Percentiles rank a stretch among this genome's conserved stretches.
Evolutionary conservation across 2,329 filamentous ascomycete genomes (phyloP).

Genomic region (Decorospora gaudefroyi): DNA sequence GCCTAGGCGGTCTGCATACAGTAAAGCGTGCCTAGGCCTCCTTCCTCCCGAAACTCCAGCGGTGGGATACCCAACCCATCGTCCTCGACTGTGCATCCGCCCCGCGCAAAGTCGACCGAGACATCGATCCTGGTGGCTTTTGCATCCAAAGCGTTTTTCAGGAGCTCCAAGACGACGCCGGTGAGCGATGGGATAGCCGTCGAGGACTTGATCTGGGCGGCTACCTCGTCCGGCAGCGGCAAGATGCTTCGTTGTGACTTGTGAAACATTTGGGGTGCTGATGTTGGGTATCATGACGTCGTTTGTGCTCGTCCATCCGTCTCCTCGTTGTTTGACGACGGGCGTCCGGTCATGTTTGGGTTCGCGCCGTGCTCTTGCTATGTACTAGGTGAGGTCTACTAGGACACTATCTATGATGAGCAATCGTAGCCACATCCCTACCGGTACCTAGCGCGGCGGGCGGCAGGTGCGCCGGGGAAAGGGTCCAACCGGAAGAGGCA

Average conservation of each 20-base stretch:
- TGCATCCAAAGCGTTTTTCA: slow-evolving; percentile 87
- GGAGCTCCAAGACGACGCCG: slow-evolving; percentile 69
- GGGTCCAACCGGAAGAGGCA: slow-evolving; percentile 21
- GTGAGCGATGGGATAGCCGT: slow-evolving; percentile 76
- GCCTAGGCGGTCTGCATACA: slow-evolving; percentile 55
- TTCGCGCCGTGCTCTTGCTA: neutral
- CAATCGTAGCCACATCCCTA: too few species aligned
- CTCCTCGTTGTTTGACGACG: slow-evolving; percentile 6
- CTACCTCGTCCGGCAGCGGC: slow-evolving; percentile 70
- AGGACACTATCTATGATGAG: too few species aligned
- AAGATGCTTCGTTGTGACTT: slow-evolving; percentile 56
- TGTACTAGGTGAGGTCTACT: too few species aligned
- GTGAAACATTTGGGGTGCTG: neutral
- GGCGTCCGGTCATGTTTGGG: slow-evolving; percentile 15
- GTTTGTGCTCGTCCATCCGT: slow-evolving; percentile 4
- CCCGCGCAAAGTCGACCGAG: slow-evolving; percentile 73
- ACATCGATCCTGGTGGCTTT: slow-evolving; percentile 69
- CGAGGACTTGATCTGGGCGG: slow-evolving; percentile 83
- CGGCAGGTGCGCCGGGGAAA: slow-evolving; percentile 15
- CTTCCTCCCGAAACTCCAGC: slow-evolving; percentile 69
- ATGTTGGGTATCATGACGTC: slow-evolving; percentile 21
- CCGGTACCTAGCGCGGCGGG: slow-evolving; percentile 9
- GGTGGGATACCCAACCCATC: slow-evolving; percentile 78
- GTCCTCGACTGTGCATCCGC: slow-evolving; percentile 80
- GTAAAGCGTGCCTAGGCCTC: slow-evolving; percentile 73